Evolutionary conservation across 2,329 filamentous ascomycete genomes (phyloP), one percentile per base, ranked within the genome.

Genomic region (Westerdykella aurantiaca): DNA sequence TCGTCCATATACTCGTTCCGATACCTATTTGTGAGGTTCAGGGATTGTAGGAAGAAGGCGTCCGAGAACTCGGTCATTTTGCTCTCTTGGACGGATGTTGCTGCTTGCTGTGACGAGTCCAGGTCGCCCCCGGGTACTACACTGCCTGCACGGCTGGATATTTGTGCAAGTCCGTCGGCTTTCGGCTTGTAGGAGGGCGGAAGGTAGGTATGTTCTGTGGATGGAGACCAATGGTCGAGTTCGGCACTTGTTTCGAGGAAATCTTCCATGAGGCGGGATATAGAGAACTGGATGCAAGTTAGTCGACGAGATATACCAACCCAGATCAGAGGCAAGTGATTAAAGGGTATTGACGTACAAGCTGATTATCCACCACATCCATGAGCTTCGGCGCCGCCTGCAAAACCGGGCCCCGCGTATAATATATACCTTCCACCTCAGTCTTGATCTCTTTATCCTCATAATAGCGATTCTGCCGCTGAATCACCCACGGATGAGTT

Each of bases 1-100:
- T 83, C 80, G 58, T 84, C 81, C 69, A 79, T 79, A 64, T 73
- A 83, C 49, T 83, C 80, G 50, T 80, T 73, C 12, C 73, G 77
- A 55, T 78, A 81, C 6, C 67, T 66, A 11, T 76, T 66, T 18
- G 75, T 72, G 29, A 82, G 68, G 31, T 60, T 64, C 41, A 80
- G 71, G 7, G 77, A 75, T 16, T 75, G 69, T 38, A 63, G 45
- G 51, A 71, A 62, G 14, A 64, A 49, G 18, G 50, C 50, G 67
- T 71, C 42, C 5, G 52, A 56, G 52, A 64, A 64, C 5, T 56
- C 55, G 6, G 52, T 56, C 2, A 51, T 52, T 14, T 39, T 44
- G 25, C 31, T 46, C 13, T 44, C 33, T 4, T 29, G 43, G 5
- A 33, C 31, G 14, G 42, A 13, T 18, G 49, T 44, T 17, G 55